phyloP scores from a whole-genome alignment of 306 rosid genomes.

The Dalbergia oliveri region DNA sequence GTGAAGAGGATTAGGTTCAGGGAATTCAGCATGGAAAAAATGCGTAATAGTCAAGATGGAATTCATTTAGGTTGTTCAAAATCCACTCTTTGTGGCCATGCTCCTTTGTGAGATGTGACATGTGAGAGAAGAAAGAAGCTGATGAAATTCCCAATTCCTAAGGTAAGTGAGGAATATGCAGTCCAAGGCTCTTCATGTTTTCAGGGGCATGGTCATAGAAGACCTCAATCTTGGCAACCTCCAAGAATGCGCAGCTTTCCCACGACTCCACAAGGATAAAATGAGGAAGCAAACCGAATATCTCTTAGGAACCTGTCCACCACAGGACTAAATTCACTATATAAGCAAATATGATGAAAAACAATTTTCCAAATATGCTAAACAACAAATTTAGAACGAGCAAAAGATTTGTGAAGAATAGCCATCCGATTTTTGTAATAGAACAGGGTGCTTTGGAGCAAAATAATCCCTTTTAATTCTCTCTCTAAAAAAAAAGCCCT shows the following conservation, averaged over 20 bases:
- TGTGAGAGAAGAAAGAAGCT: slow-evolving; percentile 70
- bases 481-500: too few relatives aligned
- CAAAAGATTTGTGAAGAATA: too few relatives aligned
- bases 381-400: too few relatives aligned
- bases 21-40: slow-evolving; percentile 64
- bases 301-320: slow-evolving; percentile 65
- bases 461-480: too few relatives aligned
- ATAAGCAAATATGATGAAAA: too few relatives aligned
- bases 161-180: slow-evolving; percentile 67
- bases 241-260: slow-evolving; percentile 79
- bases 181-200: slow-evolving; percentile 85
- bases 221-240: slow-evolving; percentile 80
- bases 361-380: too few relatives aligned
- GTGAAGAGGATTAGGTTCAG: slow-evolving; percentile 65
- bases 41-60: slow-evolving; percentile 75
- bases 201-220: slow-evolving; percentile 91
- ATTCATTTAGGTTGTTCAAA: slow-evolving; percentile 72
- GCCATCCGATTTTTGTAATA: too few relatives aligned
- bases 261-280: slow-evolving; percentile 55
- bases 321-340: not conserved
- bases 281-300: slow-evolving; percentile 82
- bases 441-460: too few relatives aligned
- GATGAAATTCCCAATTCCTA: slow-evolving; percentile 76
- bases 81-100: slow-evolving; percentile 71
- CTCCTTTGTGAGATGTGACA: slow-evolving; percentile 56